Evolutionary conservation across 345 rosid genomes (phyloP), one percentile per base, ranked within the genome.

Genomic region (Citrus sinensis): DNA sequence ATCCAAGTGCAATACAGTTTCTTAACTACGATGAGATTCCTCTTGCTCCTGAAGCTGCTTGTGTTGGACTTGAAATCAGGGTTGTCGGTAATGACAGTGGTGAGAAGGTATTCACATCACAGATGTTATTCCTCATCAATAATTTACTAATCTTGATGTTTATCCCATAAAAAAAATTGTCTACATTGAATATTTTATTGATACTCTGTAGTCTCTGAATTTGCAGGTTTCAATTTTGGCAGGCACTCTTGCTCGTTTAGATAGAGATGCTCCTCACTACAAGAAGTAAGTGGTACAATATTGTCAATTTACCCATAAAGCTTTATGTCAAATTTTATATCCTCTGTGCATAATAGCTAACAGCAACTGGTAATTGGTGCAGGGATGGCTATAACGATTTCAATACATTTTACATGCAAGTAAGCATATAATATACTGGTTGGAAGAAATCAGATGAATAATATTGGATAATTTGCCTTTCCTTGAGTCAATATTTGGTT

Each of bases 371-470:
- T 82, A 40, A 79, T 89, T 85, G 87, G 78, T 91, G 89, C 92
- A 96, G 98, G 88, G 99, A 96, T 87, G 99, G 99, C 58, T 96
- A 94, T 83, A 96, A 96, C 49, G 98, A 96, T 87, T 94, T 96
- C 93, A 96, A 96, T 83, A 96, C 97, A 30, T 96, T 96, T 86
- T 96, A 96, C 87, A 83, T 96, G 91, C 99, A 96, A 89, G 98
- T 95, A 87, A 88, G 97, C 86, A 71, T 61, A 67, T 49, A 20
- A 78, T 24, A 60, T 49, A 54, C 61, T 2, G 11, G 71, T 64
- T 70, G 62, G 39, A 74, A 25, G 55, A 13, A 25, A 39, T 74
- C 58, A 10, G 49, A 4, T 32, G 22, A 27, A 49, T 77, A 51
- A 22, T 51, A n/a, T 46, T 29, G 24, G 32, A 59, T 71, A 34